Evolutionary conservation across 2,329 filamentous ascomycete species (phyloP).

Genomic region (Reticulascus tulasneorum): DNA sequence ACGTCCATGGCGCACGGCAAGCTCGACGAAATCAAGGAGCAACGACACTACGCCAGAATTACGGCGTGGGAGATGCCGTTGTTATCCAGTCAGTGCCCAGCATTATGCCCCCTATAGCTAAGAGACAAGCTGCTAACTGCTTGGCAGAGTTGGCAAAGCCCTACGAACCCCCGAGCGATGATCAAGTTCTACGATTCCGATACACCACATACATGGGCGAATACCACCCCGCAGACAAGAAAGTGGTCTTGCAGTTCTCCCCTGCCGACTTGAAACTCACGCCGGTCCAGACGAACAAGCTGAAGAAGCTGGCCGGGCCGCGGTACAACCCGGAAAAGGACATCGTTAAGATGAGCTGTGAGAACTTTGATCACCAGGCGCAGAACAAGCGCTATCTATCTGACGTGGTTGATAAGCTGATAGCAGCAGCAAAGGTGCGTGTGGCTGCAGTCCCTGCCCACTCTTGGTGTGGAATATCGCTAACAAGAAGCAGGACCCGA

Average conservation of each 20-base stretch:
- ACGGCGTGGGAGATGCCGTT: slow-evolving; percentile 95
- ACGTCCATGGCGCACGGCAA: slow-evolving; percentile 79
- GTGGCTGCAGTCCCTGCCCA: background rate
- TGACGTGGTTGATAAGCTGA: slow-evolving; percentile 69
- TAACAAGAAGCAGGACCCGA: slow-evolving; percentile 50
- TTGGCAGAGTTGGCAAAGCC: slow-evolving; percentile 73
- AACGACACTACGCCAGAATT: slow-evolving; percentile 81
- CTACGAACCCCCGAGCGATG: slow-evolving; percentile 65
- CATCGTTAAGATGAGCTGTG: slow-evolving; percentile 83
- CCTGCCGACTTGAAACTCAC: slow-evolving; percentile 69
- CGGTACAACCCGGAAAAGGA: slow-evolving; percentile 85
- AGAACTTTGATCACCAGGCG: slow-evolving; percentile 80
- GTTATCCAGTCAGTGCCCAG: slow-evolving; percentile 65
- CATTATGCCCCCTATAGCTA: background rate
- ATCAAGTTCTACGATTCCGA: slow-evolving; percentile 81
- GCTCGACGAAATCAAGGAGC: slow-evolving; percentile 81
- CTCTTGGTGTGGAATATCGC: too few relatives aligned
- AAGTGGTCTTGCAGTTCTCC: slow-evolving; percentile 90
- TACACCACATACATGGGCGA: slow-evolving; percentile 98
- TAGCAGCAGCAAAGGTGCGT: slow-evolving; percentile 67
- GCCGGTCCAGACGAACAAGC: slow-evolving; percentile 66
- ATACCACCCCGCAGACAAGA: slow-evolving; percentile 82
- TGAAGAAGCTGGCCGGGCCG: slow-evolving; percentile 80
- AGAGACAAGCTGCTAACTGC: slow-evolving; percentile 10
- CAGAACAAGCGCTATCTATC: slow-evolving; percentile 96